Evolutionary conservation across 805 yeast genomes (phyloP).

Genomic region (Candida qinlingensis): DNA sequence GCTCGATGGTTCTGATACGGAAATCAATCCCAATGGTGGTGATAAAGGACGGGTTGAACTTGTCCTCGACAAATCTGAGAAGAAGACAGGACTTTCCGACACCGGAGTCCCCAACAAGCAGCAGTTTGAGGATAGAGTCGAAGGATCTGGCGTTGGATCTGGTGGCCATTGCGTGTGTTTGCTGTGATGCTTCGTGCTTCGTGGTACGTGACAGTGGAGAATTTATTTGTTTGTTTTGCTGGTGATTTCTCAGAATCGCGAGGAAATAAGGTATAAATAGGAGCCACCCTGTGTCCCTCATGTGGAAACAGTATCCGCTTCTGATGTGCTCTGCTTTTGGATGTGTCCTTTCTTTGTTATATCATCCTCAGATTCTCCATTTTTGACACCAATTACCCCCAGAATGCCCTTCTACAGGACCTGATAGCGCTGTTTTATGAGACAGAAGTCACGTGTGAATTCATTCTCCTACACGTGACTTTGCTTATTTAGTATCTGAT

Average conservation of each 20-base stretch:
- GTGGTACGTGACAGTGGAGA: background rate
- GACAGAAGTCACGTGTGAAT: background rate
- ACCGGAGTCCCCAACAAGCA: conserved; percentile 91
- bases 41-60: conserved; percentile 93
- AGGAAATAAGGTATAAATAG: too few species aligned
- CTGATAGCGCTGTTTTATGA: too few species aligned
- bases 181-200: background rate
- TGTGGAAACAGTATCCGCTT: too few species aligned
- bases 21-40: conserved; percentile 98
- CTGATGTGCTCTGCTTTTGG: too few species aligned
- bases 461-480: too few species aligned
- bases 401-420: too few species aligned
- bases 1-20: conserved; percentile 92
- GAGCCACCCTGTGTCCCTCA: too few species aligned
- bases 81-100: conserved; percentile 88
- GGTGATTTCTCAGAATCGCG: too few species aligned
- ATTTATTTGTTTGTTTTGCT: background rate
- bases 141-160: conserved; percentile 69
- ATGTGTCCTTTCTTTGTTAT: too few species aligned
- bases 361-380: too few species aligned
- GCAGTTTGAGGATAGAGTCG: conserved; percentile 86
- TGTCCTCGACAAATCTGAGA: conserved; percentile 91
- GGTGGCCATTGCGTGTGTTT: conserved; percentile 32
- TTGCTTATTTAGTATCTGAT: too few species aligned
- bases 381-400: too few species aligned